phyloP scores from a whole-genome alignment of 1,284 basidiomycete genomes.

The Leccinum insigne region DNA sequence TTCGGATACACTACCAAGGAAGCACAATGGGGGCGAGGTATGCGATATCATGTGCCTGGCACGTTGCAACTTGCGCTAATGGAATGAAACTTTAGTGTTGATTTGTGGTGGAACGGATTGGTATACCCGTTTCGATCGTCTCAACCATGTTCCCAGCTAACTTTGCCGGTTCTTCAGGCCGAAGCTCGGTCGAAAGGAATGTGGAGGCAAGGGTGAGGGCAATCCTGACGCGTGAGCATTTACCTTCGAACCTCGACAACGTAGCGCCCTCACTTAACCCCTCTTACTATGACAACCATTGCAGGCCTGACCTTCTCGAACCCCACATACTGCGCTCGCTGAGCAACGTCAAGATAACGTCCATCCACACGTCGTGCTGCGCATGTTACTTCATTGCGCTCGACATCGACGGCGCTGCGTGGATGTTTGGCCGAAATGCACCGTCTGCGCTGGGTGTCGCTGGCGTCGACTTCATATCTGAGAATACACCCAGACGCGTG shows the following conservation, averaged over 20 bases:
- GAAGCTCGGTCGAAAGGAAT: conserved; percentile 65
- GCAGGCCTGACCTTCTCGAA: conserved; percentile 72
- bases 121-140: conserved; percentile 18
- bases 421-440: conserved; percentile 85
- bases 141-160: conserved; percentile 18
- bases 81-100: conserved; percentile 52
- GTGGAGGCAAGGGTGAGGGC: conserved; percentile 45
- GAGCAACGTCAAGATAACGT: conserved; percentile 72
- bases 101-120: conserved; percentile 87
- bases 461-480: conserved; percentile 60
- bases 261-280: neutral
- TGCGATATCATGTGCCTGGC: conserved; percentile 14
- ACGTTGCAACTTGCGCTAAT: conserved; percentile 17
- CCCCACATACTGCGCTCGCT: conserved; percentile 90
- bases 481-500: conserved; percentile 68
- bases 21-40: conserved; percentile 36
- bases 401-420: conserved; percentile 77
- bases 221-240: conserved; percentile 41
- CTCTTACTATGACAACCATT: neutral
- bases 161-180: conserved; percentile 43
- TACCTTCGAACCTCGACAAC: conserved; percentile 4
- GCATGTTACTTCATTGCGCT: conserved; percentile 77
- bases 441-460: conserved; percentile 57
- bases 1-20: conserved; percentile 25
- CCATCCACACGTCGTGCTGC: conserved; percentile 71